Evolutionary conservation across 768 basidiomycete species (phyloP), one percentile per base, ranked within the genome.

Genomic region (Ramaria rubella): DNA sequence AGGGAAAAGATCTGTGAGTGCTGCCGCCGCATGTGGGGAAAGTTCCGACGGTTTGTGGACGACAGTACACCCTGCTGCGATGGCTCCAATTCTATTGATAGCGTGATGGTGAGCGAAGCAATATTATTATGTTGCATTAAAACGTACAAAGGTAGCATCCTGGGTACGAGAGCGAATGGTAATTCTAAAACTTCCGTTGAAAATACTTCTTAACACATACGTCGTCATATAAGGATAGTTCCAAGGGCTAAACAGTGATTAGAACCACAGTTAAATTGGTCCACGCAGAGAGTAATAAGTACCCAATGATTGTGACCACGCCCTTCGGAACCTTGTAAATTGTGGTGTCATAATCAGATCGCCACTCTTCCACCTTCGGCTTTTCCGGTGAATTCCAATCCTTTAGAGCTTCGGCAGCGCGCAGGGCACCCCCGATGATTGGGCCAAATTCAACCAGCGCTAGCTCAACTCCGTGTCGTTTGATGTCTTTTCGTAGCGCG

Each of bases 41-140:
- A 62, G 60, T 49, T 71, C 70, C 34, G 70, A 67, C 8, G 67
- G 65, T 63, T 69, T 69, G 63, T 65, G n/a, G 49, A 65, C 59
- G 3, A 58, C 64, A 2, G 65, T 62, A 58, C 60, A 63, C 8
- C 70, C 70, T 2, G 69, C 68, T 1, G 66, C 58, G 36, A 71
- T 65, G n/a, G 68, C 69, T 11, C 68, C 69, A 34, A 67, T 48
- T n/a, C n/a, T n/a, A n/a, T n/a, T n/a, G n/a, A 21, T n/a, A n/a
- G n/a, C n/a, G n/a, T n/a, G n/a, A n/a, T n/a, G n/a, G n/a, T n/a
- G n/a, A n/a, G n/a, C n/a, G n/a, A n/a, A n/a, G n/a, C n/a, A n/a
- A n/a, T n/a, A n/a, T n/a, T n/a, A n/a, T n/a, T n/a, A n/a, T n/a
- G n/a, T n/a, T n/a, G n/a, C n/a, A n/a, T n/a, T n/a, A n/a, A n/a